A percentile compares a stretch with the other conserved stretches of the same genome.
These are phyloP conservation scores for Penicillium sp. DNA, from an alignment of 2,329 filamentous ascomycete species.

Conservation along the genomic window DNA sequence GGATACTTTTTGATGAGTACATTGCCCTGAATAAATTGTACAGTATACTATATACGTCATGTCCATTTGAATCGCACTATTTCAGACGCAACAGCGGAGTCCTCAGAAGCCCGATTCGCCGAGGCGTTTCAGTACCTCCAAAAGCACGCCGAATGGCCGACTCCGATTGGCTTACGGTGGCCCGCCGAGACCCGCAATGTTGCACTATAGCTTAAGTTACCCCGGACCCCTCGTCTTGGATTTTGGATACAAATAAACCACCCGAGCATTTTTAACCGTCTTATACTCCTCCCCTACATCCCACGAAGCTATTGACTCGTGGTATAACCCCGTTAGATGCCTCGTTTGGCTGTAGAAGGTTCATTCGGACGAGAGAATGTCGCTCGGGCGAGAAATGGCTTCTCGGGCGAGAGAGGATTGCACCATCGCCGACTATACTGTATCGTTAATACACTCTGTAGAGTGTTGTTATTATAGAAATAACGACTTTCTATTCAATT, in stretches of 20 bases:
- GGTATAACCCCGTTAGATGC: background rate
- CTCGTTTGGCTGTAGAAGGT: background rate
- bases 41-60: background rate
- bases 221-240: background rate
- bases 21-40: too few species aligned
- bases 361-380: constrained; percentile 18
- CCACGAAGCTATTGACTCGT: background rate
- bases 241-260: background rate
- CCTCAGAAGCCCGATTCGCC: too few species aligned
- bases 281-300: background rate
- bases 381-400: constrained; percentile 19
- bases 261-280: too few species aligned
- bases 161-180: constrained; percentile 1
- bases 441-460: constrained; percentile 10
- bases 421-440: constrained; percentile 11
- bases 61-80: background rate
- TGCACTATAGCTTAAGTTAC: constrained; percentile 3
- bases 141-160: background rate
- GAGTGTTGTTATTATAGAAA: background rate
- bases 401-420: constrained; percentile 22
- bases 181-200: background rate
- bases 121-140: background rate
- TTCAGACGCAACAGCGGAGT: too few species aligned
- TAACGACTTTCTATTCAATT: background rate
- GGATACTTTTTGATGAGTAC: too few species aligned